phyloP scores from a whole-genome alignment of 2,329 filamentous ascomycete species.

The Sordariomycetes sp. region DNA sequence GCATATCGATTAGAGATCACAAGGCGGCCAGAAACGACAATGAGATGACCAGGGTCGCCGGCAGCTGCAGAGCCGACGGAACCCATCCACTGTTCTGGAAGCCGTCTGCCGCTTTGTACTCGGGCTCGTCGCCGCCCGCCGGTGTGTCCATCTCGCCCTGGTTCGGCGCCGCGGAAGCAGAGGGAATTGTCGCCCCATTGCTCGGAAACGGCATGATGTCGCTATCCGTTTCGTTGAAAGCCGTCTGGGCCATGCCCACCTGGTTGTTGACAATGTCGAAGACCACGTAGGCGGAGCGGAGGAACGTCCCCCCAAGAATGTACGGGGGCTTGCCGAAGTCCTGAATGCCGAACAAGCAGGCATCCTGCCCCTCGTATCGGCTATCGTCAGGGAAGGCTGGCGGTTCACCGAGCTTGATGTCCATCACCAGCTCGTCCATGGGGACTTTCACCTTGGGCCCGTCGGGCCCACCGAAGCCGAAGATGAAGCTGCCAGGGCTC shows the following conservation, averaged over 20 bases:
- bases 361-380: conserved; percentile 28
- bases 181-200: neutral
- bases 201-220: neutral
- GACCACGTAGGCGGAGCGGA: conserved; percentile 49
- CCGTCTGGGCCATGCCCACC: conserved; percentile 41
- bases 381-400: conserved; percentile 25
- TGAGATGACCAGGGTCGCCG: neutral
- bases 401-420: conserved; percentile 22
- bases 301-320: conserved; percentile 46
- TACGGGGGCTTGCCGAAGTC: conserved; percentile 30
- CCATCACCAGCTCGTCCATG: conserved; percentile 46
- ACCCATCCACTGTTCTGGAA: conserved; percentile 1
- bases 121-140: neutral
- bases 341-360: conserved; percentile 48
- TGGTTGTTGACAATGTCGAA: conserved; percentile 50
- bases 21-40: neutral
- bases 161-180: conserved; percentile 1
- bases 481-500: conserved; percentile 37
- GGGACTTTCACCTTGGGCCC: conserved; percentile 39
- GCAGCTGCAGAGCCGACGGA: neutral
- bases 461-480: conserved; percentile 37
- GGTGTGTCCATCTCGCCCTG: conserved; percentile 3
- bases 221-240: conserved; percentile 38
- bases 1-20: neutral
- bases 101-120: neutral